Evolutionary conservation across 1,284 basidiomycete genomes (phyloP).

Genomic region (Microbotryomycetes sp.): DNA sequence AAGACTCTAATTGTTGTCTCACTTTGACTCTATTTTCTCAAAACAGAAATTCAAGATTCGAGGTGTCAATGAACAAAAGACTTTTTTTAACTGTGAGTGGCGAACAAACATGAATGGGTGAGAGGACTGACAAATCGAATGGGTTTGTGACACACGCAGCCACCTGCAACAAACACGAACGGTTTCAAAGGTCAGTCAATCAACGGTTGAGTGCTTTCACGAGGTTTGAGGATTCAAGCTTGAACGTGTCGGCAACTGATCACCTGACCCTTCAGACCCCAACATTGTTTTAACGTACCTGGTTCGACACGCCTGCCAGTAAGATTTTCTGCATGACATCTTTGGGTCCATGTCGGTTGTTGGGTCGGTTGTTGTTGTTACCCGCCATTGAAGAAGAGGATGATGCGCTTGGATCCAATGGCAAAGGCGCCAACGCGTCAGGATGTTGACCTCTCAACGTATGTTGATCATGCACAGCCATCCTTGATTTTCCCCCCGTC

Average conservation of each 20-base stretch:
- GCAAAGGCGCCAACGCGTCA: constrained; percentile 14
- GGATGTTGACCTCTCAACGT: constrained; percentile 3
- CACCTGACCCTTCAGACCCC: not conserved
- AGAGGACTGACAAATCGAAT: constrained; percentile 15
- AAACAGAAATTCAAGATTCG: too few relatives aligned
- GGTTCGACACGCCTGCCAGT: constrained; percentile 22
- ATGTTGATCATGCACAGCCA: too few relatives aligned
- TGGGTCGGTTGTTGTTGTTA: not conserved
- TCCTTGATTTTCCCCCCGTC: too few relatives aligned
- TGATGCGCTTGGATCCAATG: constrained; percentile 12
- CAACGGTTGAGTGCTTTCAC: too few relatives aligned
- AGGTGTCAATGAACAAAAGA: too few relatives aligned
- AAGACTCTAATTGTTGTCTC: constrained; percentile 34
- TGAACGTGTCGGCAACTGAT: not conserved
- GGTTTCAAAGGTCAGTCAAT: not conserved
- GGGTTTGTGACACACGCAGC: constrained; percentile 25
- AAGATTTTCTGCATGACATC: constrained; percentile 14
- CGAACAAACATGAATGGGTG: not conserved
- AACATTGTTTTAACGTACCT: constrained; percentile 6
- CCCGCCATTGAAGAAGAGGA: not conserved
- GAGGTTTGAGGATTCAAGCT: too few relatives aligned
- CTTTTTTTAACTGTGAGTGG: not conserved
- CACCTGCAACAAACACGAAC: constrained; percentile 3
- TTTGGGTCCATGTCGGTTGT: not conserved
- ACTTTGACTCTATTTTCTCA: constrained; percentile 35